Percentiles rank a stretch among this genome's conserved stretches.
These are phyloP conservation scores for Sporothrix brunneoviolacea DNA, from an alignment of 2,329 filamentous ascomycete genomes.

Conservation along the genomic window DNA sequence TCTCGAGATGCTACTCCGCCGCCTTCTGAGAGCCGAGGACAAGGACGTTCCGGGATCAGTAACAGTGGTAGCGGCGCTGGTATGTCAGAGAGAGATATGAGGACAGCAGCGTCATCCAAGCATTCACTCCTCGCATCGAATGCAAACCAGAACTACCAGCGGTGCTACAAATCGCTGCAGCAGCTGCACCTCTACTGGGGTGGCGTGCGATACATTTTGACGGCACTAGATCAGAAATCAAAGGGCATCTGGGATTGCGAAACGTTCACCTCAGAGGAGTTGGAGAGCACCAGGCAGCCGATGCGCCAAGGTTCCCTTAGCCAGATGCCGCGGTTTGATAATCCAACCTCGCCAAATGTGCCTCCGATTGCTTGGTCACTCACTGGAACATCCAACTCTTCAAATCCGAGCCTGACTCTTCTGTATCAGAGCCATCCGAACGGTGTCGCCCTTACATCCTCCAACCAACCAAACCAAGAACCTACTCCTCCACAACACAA, in stretches of 20 bases:
- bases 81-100: slow-evolving; percentile 1
- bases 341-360: slow-evolving; percentile 43
- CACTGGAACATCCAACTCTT: slow-evolving; percentile 81
- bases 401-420: slow-evolving; percentile 74
- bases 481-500: neutral
- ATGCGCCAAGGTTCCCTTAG: slow-evolving; percentile 36
- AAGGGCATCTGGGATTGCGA: slow-evolving; percentile 78
- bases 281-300: slow-evolving; percentile 59
- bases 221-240: slow-evolving; percentile 77
- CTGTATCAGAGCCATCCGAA: slow-evolving; percentile 58
- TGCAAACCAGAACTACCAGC: slow-evolving; percentile 79
- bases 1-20: slow-evolving; percentile 54
- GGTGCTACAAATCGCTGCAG: slow-evolving; percentile 76
- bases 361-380: slow-evolving; percentile 72
- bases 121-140: slow-evolving; percentile 73
- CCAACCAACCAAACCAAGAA: neutral
- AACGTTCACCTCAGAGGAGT: slow-evolving; percentile 64
- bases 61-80: neutral
- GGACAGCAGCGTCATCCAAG: slow-evolving; percentile 39
- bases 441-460: slow-evolving; percentile 3
- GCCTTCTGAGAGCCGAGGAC: slow-evolving; percentile 1
- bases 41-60: neutral
- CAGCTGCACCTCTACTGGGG: slow-evolving; percentile 81
- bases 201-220: slow-evolving; percentile 79
- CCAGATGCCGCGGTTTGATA: slow-evolving; percentile 39